These are phyloP conservation scores for Aspergillus niger DNA, from an alignment of 2,329 filamentous ascomycete species.

Conservation along the genomic window DNA sequence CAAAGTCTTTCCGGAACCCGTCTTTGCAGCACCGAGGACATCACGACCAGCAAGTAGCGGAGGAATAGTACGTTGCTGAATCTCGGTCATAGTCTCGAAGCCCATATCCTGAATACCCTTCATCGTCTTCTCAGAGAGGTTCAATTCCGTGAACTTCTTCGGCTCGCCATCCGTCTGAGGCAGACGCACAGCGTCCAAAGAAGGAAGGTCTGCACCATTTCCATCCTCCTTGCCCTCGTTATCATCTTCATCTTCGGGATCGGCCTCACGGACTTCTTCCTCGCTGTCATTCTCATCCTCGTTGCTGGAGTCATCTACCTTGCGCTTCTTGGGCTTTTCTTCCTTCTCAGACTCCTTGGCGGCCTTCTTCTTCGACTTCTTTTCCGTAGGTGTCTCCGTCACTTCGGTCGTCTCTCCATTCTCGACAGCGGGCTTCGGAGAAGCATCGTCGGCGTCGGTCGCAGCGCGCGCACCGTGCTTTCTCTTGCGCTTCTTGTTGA, in stretches of 20 bases:
- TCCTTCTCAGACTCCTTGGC: conserved; percentile 24
- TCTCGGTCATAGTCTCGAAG: conserved; percentile 93
- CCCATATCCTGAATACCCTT: conserved; percentile 88
- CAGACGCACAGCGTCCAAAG: conserved; percentile 53
- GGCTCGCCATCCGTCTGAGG: conserved; percentile 62
- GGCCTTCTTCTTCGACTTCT: conserved; percentile 20
- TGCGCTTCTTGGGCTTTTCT: conserved; percentile 41
- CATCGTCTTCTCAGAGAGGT: conserved; percentile 84
- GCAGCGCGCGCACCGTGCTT: conserved; percentile 38
- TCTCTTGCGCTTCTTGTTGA: conserved; percentile 50
- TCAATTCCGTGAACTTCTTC: conserved; percentile 76
- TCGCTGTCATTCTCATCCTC: conserved; percentile 37
- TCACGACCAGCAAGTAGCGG: conserved; percentile 86
- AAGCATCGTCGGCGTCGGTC: conserved; percentile 30
- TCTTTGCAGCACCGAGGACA: conserved; percentile 93
- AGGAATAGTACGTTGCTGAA: conserved; percentile 84
- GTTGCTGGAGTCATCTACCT: conserved; percentile 38
- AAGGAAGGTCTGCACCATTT: conserved; percentile 53
- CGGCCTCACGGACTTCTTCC: conserved; percentile 26
- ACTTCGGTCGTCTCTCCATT: conserved; percentile 25
- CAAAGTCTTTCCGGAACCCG: conserved; percentile 91
- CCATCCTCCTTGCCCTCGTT: conserved; percentile 37
- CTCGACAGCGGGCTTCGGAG: conserved; percentile 28
- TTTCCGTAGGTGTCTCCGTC: conserved; percentile 19
- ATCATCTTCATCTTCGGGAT: conserved; percentile 36